A percentile compares a stretch with the other conserved stretches of the same genome.
phyloP scores from a whole-genome alignment of 2,329 filamentous ascomycete species.

The Botryotinia convoluta region DNA sequence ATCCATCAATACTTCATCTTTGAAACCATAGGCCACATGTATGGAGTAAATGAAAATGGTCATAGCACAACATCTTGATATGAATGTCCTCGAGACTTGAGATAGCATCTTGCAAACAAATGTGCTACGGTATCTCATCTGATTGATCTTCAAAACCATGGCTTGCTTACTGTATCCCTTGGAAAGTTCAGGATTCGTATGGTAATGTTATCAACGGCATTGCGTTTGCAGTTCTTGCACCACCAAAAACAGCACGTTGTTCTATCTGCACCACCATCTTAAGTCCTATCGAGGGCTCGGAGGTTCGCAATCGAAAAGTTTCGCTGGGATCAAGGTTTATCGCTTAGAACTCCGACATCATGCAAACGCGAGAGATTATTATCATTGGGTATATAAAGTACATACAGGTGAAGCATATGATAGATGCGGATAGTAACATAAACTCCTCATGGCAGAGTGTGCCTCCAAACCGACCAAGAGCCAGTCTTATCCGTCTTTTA shows the following conservation, averaged over 20 bases:
- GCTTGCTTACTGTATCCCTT: constrained; percentile 1
- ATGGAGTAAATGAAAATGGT: not conserved
- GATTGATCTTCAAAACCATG: not conserved
- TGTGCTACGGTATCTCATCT: not conserved
- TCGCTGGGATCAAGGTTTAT: not conserved
- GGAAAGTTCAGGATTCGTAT: not conserved
- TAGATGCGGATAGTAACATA: constrained; percentile 4
- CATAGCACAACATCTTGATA: not conserved
- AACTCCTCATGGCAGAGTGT: constrained; percentile 3
- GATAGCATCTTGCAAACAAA: not conserved
- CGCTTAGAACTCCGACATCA: not conserved
- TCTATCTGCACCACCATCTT: not conserved
- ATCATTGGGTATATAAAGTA: constrained; percentile 12
- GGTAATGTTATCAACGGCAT: not conserved
- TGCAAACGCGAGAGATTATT: constrained; percentile 6
- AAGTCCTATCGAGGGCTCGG: too few relatives aligned
- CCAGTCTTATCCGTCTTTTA: constrained; percentile 1
- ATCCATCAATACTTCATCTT: not conserved
- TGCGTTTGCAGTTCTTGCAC: not conserved
- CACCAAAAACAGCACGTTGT: not conserved
- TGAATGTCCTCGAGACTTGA: not conserved
- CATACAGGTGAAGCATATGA: constrained; percentile 1
- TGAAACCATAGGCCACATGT: not conserved
- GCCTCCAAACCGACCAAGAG: not conserved
- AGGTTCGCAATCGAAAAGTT: not conserved